These are phyloP conservation scores for Xylaria cubensis DNA, from an alignment of 495 filamentous ascomycete genomes.

Conservation along the genomic window DNA sequence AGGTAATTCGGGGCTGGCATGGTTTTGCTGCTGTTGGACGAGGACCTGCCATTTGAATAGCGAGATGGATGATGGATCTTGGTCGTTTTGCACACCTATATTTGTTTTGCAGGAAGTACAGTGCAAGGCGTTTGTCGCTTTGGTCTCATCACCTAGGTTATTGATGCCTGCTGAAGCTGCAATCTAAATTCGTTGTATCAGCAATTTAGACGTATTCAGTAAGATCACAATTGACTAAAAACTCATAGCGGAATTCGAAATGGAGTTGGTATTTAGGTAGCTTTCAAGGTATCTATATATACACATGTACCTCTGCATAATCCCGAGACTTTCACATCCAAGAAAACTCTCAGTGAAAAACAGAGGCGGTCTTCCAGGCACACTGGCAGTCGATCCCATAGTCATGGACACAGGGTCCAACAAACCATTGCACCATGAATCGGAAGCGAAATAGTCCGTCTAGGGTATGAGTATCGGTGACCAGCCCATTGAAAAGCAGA, in stretches of 20 bases:
- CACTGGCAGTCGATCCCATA: conserved; percentile 36
- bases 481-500: conserved; percentile 64
- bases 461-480: conserved; percentile 95
- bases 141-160: background rate
- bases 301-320: conserved; percentile 66
- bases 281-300: conserved; percentile 7
- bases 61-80: conserved; percentile 39
- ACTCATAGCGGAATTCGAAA: conserved; percentile 4
- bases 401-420: conserved; percentile 26
- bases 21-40: conserved; percentile 34
- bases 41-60: conserved; percentile 49
- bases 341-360: conserved; percentile 56
- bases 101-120: conserved; percentile 49
- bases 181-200: conserved; percentile 27
- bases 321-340: conserved; percentile 59
- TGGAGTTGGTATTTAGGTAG: conserved; percentile 1
- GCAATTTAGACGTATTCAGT: conserved; percentile 11
- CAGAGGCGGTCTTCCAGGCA: conserved; percentile 47
- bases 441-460: conserved; percentile 56
- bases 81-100: conserved; percentile 62
- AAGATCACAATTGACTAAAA: background rate
- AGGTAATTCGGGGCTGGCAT: background rate
- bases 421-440: conserved; percentile 33
- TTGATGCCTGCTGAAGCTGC: conserved; percentile 2
- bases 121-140: conserved; percentile 51